A percentile compares a stretch with the other conserved stretches of the same genome.
Conservation (phyloP, 1,284 basidiomycete genomes). For the Malassezia japonica region DNA sequence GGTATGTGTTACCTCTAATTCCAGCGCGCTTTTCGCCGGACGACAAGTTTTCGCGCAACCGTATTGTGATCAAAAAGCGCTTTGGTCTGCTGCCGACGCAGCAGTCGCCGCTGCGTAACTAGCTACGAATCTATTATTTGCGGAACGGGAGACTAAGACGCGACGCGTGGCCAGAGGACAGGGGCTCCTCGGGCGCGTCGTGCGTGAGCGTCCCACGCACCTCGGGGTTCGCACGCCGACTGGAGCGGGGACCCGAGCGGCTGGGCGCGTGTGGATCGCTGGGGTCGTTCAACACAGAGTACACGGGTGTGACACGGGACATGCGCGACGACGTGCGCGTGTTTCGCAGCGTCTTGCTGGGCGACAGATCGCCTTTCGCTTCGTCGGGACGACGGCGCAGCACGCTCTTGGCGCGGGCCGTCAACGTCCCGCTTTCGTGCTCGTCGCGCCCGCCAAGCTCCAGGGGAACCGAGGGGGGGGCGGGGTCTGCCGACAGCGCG, state of each 20-base stretch:
- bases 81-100: constrained; percentile 41
- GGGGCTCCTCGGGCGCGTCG: too few species aligned
- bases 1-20: constrained; percentile 11
- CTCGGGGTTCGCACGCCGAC: not conserved
- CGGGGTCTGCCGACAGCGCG: not conserved
- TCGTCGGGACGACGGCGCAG: too few species aligned
- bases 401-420: too few species aligned
- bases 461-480: constrained; percentile 1
- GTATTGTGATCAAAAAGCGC: constrained; percentile 46
- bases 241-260: not conserved
- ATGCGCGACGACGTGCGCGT: not conserved
- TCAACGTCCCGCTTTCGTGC: too few species aligned
- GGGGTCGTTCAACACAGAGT: constrained; percentile 4
- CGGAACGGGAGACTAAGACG: not conserved
- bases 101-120: not conserved
- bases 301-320: not conserved
- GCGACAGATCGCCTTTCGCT: not conserved
- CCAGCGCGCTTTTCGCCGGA: constrained; percentile 46
- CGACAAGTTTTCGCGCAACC: constrained; percentile 47
- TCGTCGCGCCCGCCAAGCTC: constrained; percentile 9
- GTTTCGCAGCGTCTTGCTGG: not conserved
- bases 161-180: too few species aligned
- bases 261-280: not conserved
- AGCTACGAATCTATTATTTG: not conserved
- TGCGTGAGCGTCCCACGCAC: not conserved